These are phyloP conservation scores for Rhizoclosmatium sp. DNA, from an alignment of 192 early-diverging fungal genomes.

Conservation along the genomic window DNA sequence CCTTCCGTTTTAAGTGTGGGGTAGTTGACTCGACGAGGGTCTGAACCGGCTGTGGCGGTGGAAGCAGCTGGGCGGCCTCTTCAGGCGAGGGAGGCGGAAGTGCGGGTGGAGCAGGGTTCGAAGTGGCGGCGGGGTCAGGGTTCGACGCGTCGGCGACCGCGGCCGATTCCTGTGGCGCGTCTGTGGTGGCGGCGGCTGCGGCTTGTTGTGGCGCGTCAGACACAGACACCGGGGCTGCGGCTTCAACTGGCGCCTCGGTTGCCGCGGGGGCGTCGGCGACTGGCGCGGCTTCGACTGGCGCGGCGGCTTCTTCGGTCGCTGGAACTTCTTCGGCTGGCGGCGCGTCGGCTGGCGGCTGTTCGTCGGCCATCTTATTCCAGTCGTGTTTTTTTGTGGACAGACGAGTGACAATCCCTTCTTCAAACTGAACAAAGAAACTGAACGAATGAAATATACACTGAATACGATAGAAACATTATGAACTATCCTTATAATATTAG, in stretches of 20 bases:
- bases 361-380: neutral
- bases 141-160: conserved; percentile 9
- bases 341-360: neutral
- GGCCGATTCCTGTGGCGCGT: neutral
- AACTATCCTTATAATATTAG: neutral
- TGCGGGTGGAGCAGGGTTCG: conserved; percentile 27
- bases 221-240: neutral
- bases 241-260: conserved; percentile 2
- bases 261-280: conserved; percentile 4
- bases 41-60: conserved; percentile 1
- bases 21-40: conserved; percentile 29
- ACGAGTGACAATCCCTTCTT: too few species aligned
- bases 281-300: neutral
- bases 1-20: conserved; percentile 48
- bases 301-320: neutral
- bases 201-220: conserved; percentile 13
- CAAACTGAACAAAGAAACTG: neutral
- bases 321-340: neutral
- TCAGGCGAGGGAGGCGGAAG: neutral
- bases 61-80: neutral
- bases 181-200: neutral
- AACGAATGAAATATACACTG: neutral
- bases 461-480: neutral
- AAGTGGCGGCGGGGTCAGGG: neutral
- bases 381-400: neutral